Percentiles rank a stretch among this genome's conserved stretches.
These are phyloP conservation scores for Wickerhamomyces sp. DNA, from an alignment of 1,139 yeast genomes.

Conservation along the genomic window DNA sequence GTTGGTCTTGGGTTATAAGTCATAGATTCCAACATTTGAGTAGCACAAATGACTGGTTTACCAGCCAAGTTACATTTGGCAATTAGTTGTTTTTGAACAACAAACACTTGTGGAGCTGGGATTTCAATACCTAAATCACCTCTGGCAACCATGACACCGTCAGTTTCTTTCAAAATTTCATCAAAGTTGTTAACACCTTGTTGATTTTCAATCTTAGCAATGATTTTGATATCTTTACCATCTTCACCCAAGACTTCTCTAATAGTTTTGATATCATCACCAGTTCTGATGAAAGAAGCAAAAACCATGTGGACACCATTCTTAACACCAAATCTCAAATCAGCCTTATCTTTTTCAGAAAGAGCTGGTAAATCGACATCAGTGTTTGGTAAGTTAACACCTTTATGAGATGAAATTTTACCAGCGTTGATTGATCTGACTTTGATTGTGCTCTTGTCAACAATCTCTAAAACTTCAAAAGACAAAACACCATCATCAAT, in stretches of 20 bases:
- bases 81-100: slow-evolving; percentile 97
- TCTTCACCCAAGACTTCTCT: slow-evolving; percentile 95
- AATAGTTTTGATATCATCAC: slow-evolving; percentile 81
- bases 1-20: slow-evolving; percentile 99
- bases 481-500: slow-evolving; percentile 97
- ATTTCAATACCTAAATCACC: slow-evolving; percentile 99
- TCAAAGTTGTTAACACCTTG: slow-evolving; percentile 99
- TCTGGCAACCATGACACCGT: slow-evolving; percentile 99
- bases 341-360: slow-evolving; percentile 92
- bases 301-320: slow-evolving; percentile 97
- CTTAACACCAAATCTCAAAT: slow-evolving; percentile 90
- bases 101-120: slow-evolving; percentile 98
- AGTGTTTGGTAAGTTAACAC: slow-evolving; percentile 98
- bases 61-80: slow-evolving; percentile 99
- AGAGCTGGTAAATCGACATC: slow-evolving; percentile 98
- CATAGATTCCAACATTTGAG: slow-evolving; percentile 99
- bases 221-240: slow-evolving; percentile 92
- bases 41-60: slow-evolving; percentile 99
- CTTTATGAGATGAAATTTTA: slow-evolving; percentile 94
- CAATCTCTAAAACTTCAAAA: slow-evolving; percentile 81
- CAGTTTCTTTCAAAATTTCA: slow-evolving; percentile 88
- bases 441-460: slow-evolving; percentile 73
- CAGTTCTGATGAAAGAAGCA: slow-evolving; percentile 97
- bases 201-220: slow-evolving; percentile 96
- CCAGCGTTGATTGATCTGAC: slow-evolving; percentile 92